Evolutionary conservation across 768 basidiomycete genomes (phyloP), one percentile per base, ranked within the genome.

Genomic region (Psilocybe sp.): DNA sequence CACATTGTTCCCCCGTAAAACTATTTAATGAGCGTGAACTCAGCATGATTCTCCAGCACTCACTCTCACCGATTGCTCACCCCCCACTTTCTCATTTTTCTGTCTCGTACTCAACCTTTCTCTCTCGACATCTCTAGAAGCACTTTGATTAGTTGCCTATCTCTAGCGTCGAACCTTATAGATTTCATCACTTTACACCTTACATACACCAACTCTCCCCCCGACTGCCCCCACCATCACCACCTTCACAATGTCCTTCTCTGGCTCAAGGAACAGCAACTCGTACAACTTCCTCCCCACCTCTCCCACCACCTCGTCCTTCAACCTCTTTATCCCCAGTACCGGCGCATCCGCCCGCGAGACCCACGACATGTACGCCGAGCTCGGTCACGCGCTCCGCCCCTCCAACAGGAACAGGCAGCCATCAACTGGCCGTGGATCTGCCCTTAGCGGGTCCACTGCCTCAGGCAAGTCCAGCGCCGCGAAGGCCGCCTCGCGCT

Each of bases 311-410:
- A 40, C 51, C 9, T 48, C 50, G 28, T 55, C 60, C 40, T 72
- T 73, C 63, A 58, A 56, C 59, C 59, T 74, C 58, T 71, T 72
- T 53, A 62, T 66, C 44, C 58, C 61, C 15, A 55, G 66, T 18
- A 67, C 69, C 37, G 68, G 66, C 35, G 47, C 55, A 14, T 53
- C 58, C 3, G 70, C 73, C 19, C 70, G 74, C 36, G 69, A 74
- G 40, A 60, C 65, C 4, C 67, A 73, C 52, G 54, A 62, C 40
- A 67, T 68, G 54, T 75, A 70, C 54, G 64, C 69, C 41, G 69
- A 73, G 53, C 60, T 75, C 47, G 66, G 69, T 16, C 66, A 64
- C 53, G 60, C 61, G 50, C 56, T 72, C 32, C 65, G 66, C 43
- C 60, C 67, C 16, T 63, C 64, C 33, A 65, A 56, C 57, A 53